Base-by-base conservation (phyloP, 2,329 filamentous ascomycete species). In the Verticillium isaacii region DNA sequence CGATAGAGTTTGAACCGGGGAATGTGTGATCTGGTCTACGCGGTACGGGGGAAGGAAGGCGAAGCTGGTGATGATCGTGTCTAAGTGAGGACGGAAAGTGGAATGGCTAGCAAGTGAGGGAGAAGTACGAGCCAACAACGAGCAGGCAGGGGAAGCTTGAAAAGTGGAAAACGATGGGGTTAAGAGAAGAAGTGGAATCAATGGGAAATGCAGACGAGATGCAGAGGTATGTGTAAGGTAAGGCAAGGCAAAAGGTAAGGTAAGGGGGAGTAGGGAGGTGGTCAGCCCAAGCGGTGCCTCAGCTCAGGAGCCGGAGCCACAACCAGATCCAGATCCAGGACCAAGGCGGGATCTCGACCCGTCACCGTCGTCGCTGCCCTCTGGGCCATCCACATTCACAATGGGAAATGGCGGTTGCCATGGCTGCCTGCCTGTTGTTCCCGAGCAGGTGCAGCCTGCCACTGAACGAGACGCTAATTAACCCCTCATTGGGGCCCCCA, bases 1-100 rank as follows among this genome's bases (percentile, higher is more conserved):
- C 8, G 60, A 57, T 54, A 50, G 50, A 41, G 36, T 37, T 36
- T 45, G 45, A 23, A 57, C 60, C 39, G 58, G 37, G 57, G 29
- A 6, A 58, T 2, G 8, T 45, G 39, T 41, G 17, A 6, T 45
- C 19, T 19, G 8, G n/a, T 34, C 34, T 23, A 36, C 32, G 32
- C n/a, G 55, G 3, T 23, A 57, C n/a, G 15, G 4, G 4, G 17
- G 37, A 45, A 11, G 17, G 8, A n/a, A 50, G 45, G 19, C n/a
- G 12, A 23, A 25, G 34, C 45, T 25, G 45, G 11, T 52, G 37
- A 41, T 7, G 45, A 29, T 23, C 45, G 45, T 19, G n/a, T 25
- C n/a, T 52, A n/a, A 52, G 45, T n/a, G 45, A 12, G 19, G 19
- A 52, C 19, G 19, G 45, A 25, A n/a, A 25, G 45, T 52, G 45